Evolutionary conservation across 352 stramenopile species (phyloP).

Genomic region (Phytophthora sojae): DNA sequence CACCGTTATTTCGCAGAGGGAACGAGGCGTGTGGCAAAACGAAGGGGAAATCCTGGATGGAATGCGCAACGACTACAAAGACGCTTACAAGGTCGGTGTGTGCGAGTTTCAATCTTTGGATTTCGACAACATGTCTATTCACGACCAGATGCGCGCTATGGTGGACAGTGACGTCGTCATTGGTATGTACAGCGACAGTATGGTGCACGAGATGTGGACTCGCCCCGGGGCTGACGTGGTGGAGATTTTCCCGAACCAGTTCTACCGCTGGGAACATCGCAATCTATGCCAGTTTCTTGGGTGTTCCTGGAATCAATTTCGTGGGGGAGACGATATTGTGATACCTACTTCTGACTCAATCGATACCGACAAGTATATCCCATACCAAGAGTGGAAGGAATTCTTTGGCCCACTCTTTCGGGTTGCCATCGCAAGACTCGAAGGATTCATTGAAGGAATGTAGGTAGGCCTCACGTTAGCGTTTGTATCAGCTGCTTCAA

Average conservation of each 20-base stretch:
- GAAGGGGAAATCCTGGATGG: constrained; percentile 43
- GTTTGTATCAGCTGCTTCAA: not conserved
- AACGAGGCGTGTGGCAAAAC: constrained; percentile 59
- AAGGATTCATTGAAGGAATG: not conserved
- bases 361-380: constrained; percentile 49
- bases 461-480: not conserved
- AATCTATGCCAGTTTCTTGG: constrained; percentile 69
- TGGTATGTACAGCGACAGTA: constrained; percentile 69
- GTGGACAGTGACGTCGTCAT: constrained; percentile 67
- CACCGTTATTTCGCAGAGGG: constrained; percentile 54
- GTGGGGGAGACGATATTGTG: constrained; percentile 25
- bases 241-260: constrained; percentile 59
- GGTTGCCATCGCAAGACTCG: constrained; percentile 5
- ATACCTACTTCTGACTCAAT: constrained; percentile 35
- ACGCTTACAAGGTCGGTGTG: constrained; percentile 21
- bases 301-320: constrained; percentile 56
- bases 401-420: constrained; percentile 56
- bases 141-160: constrained; percentile 60
- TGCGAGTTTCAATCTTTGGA: constrained; percentile 53
- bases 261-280: constrained; percentile 56
- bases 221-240: constrained; percentile 51
- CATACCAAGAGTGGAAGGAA: constrained; percentile 40
- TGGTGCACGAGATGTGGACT: constrained; percentile 74
- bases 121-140: constrained; percentile 53
- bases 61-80: constrained; percentile 45